Conservation (phyloP, 495 filamentous ascomycete genomes). For the Lentithecium fluviatile region DNA sequence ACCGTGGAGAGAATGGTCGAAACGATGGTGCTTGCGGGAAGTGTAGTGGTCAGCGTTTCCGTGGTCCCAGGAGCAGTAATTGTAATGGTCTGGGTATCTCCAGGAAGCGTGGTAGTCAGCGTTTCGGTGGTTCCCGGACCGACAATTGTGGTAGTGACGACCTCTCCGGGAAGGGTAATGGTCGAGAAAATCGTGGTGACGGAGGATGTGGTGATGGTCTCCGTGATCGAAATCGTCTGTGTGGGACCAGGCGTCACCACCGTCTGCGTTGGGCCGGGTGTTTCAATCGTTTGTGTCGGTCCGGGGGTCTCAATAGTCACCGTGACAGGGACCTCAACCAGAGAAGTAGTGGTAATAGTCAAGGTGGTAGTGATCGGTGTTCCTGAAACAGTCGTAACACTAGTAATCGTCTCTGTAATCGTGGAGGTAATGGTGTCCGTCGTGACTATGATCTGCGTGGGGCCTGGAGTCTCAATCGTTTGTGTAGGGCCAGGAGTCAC, state of each 20-base stretch:
- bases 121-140: constrained; percentile 7
- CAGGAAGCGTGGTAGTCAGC: neutral
- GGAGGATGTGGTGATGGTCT: neutral
- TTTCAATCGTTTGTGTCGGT: neutral
- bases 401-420: too few relatives aligned
- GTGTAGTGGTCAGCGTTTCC: constrained; percentile 9
- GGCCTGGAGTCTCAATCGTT: neutral
- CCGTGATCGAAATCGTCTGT: neutral
- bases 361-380: too few relatives aligned
- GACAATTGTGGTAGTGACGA: neutral
- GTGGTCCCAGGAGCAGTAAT: constrained; percentile 5
- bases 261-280: neutral
- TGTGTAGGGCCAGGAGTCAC: neutral
- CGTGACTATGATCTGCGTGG: neutral
- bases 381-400: too few relatives aligned
- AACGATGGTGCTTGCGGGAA: constrained; percentile 21
- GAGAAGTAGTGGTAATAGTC: neutral
- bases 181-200: neutral
- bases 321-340: neutral
- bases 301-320: neutral
- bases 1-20: constrained; percentile 23
- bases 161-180: neutral
- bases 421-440: neutral
- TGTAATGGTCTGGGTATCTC: neutral
- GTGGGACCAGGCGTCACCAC: neutral